These are phyloP conservation scores for Pelargonium cotyledonis DNA, from an alignment of 441 rosid genomes.

Conservation along the genomic window DNA sequence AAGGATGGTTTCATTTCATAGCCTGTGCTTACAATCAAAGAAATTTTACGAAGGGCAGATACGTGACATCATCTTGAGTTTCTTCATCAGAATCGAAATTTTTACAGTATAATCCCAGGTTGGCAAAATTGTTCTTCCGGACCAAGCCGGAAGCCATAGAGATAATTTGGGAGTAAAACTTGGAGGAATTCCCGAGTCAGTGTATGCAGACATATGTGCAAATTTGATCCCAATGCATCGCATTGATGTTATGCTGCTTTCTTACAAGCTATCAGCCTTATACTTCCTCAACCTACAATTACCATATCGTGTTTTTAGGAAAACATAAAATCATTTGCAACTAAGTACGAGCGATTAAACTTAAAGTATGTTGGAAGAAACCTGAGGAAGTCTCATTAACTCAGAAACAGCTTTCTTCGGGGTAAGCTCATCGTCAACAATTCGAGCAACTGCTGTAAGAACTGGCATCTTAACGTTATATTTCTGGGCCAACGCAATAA, in stretches of 20 bases:
- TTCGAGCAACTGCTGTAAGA: slow-evolving; percentile 87
- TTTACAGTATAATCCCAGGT: background rate
- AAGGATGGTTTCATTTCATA: background rate
- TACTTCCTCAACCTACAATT: slow-evolving; percentile 5
- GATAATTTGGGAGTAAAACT: background rate
- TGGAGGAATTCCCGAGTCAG: background rate
- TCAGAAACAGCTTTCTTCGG: slow-evolving; percentile 77
- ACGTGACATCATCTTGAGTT: background rate
- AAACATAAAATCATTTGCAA: background rate
- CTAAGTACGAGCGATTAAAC: background rate
- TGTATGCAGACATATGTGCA: background rate
- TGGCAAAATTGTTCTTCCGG: slow-evolving; percentile 1
- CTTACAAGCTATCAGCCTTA: background rate
- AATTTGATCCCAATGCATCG: background rate
- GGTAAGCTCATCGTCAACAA: slow-evolving; percentile 73
- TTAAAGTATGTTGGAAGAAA: slow-evolving; percentile 19
- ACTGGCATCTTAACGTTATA: slow-evolving; percentile 88
- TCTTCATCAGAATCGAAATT: no score
- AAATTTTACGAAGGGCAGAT: background rate
- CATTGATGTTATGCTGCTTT: background rate
- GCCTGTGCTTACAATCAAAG: background rate
- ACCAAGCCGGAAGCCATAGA: background rate
- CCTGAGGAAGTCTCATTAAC: slow-evolving; percentile 92
- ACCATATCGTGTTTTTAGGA: background rate
- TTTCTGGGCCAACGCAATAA: slow-evolving; percentile 85